Base-by-base conservation (phyloP, 257 asterid genomes). In the Oldenlandia corymbosa region DNA sequence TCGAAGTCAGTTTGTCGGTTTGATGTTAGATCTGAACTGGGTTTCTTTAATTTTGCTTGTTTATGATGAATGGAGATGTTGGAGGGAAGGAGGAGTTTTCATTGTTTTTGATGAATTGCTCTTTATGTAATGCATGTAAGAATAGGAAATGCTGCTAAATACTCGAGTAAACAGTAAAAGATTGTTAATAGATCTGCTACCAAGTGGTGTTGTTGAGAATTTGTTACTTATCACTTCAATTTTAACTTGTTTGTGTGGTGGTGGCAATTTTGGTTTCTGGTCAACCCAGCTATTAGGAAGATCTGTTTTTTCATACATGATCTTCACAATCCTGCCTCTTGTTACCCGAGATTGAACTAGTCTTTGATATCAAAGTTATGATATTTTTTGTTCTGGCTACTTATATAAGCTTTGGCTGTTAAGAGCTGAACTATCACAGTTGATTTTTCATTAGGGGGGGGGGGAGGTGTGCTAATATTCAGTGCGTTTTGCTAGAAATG, bases 21-120 rank as follows among this genome's bases (percentile, higher is more conserved):
- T 48, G 36, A 7, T 48, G n/a, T 52, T 51, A 63, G 68, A 63
- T 63, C 68, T 63, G 3, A 2, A 7, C 10, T 31, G 42, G 67
- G 56, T n/a, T 62, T 48, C 27, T 1, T 48, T 41, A 20, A 24
- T 36, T 63, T 32, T 63, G 47, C 48, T 32, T 12, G 36, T 21
- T 32, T 16, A 4, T 46, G 10, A 14, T 28, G 8, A 12, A 7
- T 30, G 27, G 23, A 21, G 34, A 32, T 20, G 18, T 0, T 46
- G 46, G 46, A 31, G 4, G 37, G 20, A 23, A 28, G 2, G 4
- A 21, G 20, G 16, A 28, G 2, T 10, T 8, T 10, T 9, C 14
- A 41, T 36, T 47, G 45, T 9, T 8, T 61, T 17, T 43, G 58
- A 10, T 14, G 16, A 8, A 43, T 26, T 5, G 18, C 20, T 2